Evolutionary conservation across 345 rosid species (phyloP).

Genomic region (Laguncularia racemosa): DNA sequence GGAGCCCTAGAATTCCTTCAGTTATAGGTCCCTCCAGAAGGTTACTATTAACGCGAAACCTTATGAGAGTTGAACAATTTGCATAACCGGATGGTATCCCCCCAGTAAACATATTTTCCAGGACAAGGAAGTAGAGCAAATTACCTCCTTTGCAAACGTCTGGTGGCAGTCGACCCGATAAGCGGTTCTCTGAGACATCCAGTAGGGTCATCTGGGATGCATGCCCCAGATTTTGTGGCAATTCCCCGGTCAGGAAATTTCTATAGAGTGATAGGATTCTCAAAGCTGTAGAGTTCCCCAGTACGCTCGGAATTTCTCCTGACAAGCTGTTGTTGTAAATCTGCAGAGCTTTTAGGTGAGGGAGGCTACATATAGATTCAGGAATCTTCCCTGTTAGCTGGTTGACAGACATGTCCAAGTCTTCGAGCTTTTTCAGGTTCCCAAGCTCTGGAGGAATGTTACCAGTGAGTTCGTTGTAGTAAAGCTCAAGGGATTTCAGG

Average conservation of each 20-base stretch:
- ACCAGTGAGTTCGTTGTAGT: constrained; percentile 72
- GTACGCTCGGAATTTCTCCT: constrained; percentile 63
- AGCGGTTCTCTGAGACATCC: constrained; percentile 73
- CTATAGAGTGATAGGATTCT: constrained; percentile 58
- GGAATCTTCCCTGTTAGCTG: constrained; percentile 69
- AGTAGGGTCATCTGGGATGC: constrained; percentile 47
- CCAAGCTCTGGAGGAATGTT: constrained; percentile 78
- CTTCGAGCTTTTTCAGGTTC: constrained; percentile 68
- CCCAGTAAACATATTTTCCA: constrained; percentile 65
- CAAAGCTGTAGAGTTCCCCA: constrained; percentile 59
- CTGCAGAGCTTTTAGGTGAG: constrained; percentile 65
- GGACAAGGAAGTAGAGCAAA: constrained; percentile 63
- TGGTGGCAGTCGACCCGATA: constrained; percentile 65
- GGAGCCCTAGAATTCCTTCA: constrained; percentile 54
- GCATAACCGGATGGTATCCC: constrained; percentile 50
- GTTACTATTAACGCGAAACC: constrained; percentile 79
- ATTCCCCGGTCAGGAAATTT: constrained; percentile 64
- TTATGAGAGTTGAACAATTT: constrained; percentile 52
- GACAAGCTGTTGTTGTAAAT: constrained; percentile 87
- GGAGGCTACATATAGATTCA: constrained; percentile 66
- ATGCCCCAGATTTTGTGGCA: constrained; percentile 59
- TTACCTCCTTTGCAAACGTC: constrained; percentile 69
- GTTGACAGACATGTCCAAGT: constrained; percentile 87
- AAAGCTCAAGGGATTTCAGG: constrained; percentile 71
- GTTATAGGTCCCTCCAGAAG: constrained; percentile 56